Base-by-base conservation (phyloP, 2,329 filamentous ascomycete genomes). In the Hortaea sp. region DNA sequence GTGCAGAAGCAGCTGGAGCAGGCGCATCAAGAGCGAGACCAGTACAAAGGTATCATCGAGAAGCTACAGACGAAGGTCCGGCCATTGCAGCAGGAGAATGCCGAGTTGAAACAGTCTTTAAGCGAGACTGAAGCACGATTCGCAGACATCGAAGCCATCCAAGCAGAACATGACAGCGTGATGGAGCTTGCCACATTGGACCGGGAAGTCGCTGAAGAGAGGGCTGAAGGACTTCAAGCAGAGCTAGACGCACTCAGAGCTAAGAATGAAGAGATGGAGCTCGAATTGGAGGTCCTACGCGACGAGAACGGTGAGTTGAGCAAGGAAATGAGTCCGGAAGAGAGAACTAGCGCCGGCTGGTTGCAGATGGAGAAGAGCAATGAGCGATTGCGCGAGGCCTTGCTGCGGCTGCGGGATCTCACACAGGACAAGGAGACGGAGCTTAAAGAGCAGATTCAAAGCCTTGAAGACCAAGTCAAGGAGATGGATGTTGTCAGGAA, bases 191-290 rank as follows among this genome's bases (percentile, higher is more conserved):
- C 88, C 5, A 84, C 86, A 0, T 71, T 98, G 28, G 92, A 98
- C 62, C 81, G 87, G 39, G 90, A 98, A 65, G 94, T 97, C 85
- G 92, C 92, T 0, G 89, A 98, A 65, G 90, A 95, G 66, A 88
- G 82, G 39, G 84, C 86, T 0, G 92, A 97, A 55, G 80, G 84
- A 12, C 73, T 84, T 43, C 92, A 88, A 63, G 76, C 78, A 1
- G 89, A 98, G 60, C 70, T 94, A 27, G 85, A 94, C 34, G 76
- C 79, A 2, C 65, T 94, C 44, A 86, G 87, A 58, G 70, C 78
- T 48, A 88, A 82, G 59, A 69, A 81, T 1, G 89, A 97, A 63
- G 89, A 97, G 64, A 71, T 94, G 6, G 82, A 92, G 57, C 72
- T 95, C 7, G 90, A 98, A 62, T 76, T 90, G 1, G 90, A 97